Evolutionary conservation across 305 asterid species (phyloP).

Genomic region (Stenogyne calaminthoides): DNA sequence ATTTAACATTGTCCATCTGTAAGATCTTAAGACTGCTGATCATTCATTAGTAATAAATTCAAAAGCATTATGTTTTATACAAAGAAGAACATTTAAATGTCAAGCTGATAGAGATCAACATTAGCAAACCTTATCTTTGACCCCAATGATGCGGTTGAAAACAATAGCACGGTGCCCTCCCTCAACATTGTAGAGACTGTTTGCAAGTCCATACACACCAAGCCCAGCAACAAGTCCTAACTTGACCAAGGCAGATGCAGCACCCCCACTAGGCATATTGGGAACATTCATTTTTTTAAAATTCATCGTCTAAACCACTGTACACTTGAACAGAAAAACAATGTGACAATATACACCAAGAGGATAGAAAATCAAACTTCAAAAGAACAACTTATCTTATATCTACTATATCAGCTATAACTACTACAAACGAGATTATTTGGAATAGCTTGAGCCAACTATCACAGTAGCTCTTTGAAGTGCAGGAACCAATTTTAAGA

Average conservation of each 20-base stretch:
- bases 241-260: conserved; percentile 64
- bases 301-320: conserved; percentile 62
- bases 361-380: conserved; percentile 12
- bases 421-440: neutral
- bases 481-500: neutral
- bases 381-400: neutral
- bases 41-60: neutral
- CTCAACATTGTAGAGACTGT: conserved; percentile 97
- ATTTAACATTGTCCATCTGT: neutral
- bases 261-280: conserved; percentile 83
- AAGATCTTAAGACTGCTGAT: neutral
- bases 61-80: conserved; percentile 4
- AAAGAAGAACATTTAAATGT: neutral
- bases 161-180: conserved; percentile 99
- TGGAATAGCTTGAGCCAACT: neutral
- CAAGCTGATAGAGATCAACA: conserved; percentile 6
- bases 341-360: neutral
- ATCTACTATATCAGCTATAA: neutral
- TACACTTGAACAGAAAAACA: conserved; percentile 19
- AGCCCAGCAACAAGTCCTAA: conserved; percentile 72
- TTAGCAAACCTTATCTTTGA: conserved; percentile 72
- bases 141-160: conserved; percentile 81
- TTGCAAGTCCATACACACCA: conserved; percentile 68
- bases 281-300: conserved; percentile 75
- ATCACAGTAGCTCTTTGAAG: neutral